Conservation (phyloP, 768 basidiomycete species). For the Russula foetens region DNA sequence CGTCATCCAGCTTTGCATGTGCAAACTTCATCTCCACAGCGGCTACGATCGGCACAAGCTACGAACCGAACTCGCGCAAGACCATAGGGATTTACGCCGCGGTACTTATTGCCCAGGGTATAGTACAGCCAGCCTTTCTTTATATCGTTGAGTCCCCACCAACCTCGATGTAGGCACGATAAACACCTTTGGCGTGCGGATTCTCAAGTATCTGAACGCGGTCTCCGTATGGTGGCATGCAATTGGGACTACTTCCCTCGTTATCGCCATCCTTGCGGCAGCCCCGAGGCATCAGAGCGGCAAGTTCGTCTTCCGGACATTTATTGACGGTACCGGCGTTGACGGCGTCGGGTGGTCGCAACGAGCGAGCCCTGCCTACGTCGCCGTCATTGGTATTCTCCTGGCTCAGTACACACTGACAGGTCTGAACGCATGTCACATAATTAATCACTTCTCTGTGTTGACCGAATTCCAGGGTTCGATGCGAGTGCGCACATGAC, state of each 20-base stretch:
- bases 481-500: slow-evolving; percentile 74
- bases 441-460: not conserved
- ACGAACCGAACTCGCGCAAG: slow-evolving; percentile 47
- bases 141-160: not conserved
- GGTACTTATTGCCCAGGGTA: slow-evolving; percentile 55
- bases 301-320: slow-evolving; percentile 60
- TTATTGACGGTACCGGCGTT: slow-evolving; percentile 60
- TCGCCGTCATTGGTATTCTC: slow-evolving; percentile 61
- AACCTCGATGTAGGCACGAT: slow-evolving; percentile 37
- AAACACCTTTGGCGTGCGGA: slow-evolving; percentile 65
- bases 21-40: slow-evolving; percentile 62
- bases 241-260: slow-evolving; percentile 56
- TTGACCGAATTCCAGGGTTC: slow-evolving; percentile 39
- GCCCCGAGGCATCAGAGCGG: slow-evolving; percentile 65
- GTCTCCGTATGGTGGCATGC: slow-evolving; percentile 71
- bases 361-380: slow-evolving; percentile 62
- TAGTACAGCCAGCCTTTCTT: not conserved
- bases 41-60: slow-evolving; percentile 50
- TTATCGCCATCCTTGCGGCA: slow-evolving; percentile 60
- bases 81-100: slow-evolving; percentile 66
- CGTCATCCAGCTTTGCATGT: slow-evolving; percentile 43
- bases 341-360: slow-evolving; percentile 51
- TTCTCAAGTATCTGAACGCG: slow-evolving; percentile 62
- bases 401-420: slow-evolving; percentile 75
- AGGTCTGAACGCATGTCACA: slow-evolving; percentile 32